phyloP scores from a whole-genome alignment of 2,329 filamentous ascomycete species.

The Fusarium drepaniforme region DNA sequence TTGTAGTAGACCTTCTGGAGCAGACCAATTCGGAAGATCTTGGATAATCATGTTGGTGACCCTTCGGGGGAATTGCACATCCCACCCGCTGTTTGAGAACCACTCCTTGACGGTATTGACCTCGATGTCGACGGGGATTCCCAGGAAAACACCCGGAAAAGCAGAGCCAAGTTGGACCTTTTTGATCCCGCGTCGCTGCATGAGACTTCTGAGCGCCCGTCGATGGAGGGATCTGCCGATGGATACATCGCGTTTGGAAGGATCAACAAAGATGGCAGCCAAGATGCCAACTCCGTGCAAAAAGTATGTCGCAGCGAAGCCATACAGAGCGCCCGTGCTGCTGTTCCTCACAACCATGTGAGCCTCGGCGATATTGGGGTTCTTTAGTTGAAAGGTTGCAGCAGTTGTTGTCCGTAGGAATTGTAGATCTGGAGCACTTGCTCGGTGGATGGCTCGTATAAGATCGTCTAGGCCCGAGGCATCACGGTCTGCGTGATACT shows the following conservation, averaged over 20 bases:
- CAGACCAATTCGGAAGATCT: slow-evolving; percentile 78
- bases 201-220: slow-evolving; percentile 81
- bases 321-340: slow-evolving; percentile 90
- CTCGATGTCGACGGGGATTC: slow-evolving; percentile 74
- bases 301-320: slow-evolving; percentile 91
- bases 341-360: slow-evolving; percentile 96
- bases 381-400: slow-evolving; percentile 80
- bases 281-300: slow-evolving; percentile 80
- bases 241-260: slow-evolving; percentile 85
- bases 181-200: slow-evolving; percentile 77
- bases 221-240: slow-evolving; percentile 93
- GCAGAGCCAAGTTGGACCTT: slow-evolving; percentile 85
- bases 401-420: slow-evolving; percentile 79
- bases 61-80: slow-evolving; percentile 70
- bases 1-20: slow-evolving; percentile 81
- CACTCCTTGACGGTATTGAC: slow-evolving; percentile 71
- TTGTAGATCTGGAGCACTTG: slow-evolving; percentile 73
- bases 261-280: slow-evolving; percentile 90
- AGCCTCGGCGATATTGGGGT: slow-evolving; percentile 78
- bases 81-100: slow-evolving; percentile 94
- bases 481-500: slow-evolving; percentile 85
- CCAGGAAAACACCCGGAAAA: slow-evolving; percentile 87
- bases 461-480: slow-evolving; percentile 79
- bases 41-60: slow-evolving; percentile 78
- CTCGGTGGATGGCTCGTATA: slow-evolving; percentile 76